phyloP scores from a whole-genome alignment of 2,329 filamentous ascomycete species.

The Aspergillus flavus region DNA sequence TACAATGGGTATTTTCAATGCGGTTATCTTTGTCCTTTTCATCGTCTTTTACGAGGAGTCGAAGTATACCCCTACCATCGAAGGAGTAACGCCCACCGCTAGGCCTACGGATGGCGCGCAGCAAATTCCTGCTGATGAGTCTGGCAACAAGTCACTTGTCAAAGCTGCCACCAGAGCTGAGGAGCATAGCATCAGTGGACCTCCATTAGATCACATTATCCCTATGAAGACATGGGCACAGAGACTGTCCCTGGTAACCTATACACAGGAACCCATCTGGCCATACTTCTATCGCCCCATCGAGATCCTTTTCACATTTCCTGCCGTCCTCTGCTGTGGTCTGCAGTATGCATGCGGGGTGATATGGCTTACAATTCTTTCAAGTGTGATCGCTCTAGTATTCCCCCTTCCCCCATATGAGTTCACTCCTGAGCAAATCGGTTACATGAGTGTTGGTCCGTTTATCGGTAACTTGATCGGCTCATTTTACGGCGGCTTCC shows the following conservation, averaged over 20 bases:
- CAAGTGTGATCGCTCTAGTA: conserved; percentile 36
- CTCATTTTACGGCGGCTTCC: conserved; percentile 41
- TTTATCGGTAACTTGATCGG: conserved; percentile 47
- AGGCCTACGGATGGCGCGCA: neutral
- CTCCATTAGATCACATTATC: conserved; percentile 31
- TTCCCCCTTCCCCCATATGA: conserved; percentile 39
- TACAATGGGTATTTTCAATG: conserved; percentile 38
- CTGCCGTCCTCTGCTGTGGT: conserved; percentile 44
- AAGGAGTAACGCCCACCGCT: conserved; percentile 6
- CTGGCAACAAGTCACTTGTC: conserved; percentile 10
- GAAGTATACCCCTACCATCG: conserved; percentile 30
- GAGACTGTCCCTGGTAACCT: conserved; percentile 28
- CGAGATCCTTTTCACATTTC: conserved; percentile 35
- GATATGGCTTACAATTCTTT: conserved; percentile 38
- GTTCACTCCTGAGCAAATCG: conserved; percentile 36
- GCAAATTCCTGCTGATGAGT: neutral
- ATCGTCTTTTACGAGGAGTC: conserved; percentile 43
- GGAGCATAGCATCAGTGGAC: conserved; percentile 16
- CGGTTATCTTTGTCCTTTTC: conserved; percentile 31
- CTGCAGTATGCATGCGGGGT: conserved; percentile 45
- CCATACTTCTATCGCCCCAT: conserved; percentile 37
- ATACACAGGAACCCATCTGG: conserved; percentile 31
- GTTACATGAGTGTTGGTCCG: conserved; percentile 36
- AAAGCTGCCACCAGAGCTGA: conserved; percentile 2
- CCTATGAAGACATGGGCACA: conserved; percentile 30